Percentiles rank a stretch among this genome's conserved stretches.
Evolutionary conservation across 768 basidiomycete genomes (phyloP).

Genomic region (Neoboletus magnificus): DNA sequence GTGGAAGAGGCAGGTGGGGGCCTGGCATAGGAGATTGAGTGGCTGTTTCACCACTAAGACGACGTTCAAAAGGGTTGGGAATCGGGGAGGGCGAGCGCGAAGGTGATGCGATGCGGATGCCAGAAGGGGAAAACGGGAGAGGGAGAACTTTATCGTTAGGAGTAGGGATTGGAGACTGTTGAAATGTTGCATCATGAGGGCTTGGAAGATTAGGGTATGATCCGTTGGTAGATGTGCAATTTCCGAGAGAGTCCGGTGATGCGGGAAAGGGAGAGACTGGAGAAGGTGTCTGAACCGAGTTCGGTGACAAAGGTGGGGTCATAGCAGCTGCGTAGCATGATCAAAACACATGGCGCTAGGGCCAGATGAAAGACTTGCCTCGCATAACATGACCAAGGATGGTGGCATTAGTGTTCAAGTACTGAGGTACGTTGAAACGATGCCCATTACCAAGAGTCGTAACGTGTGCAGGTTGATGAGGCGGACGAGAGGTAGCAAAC

Average conservation of each 20-base stretch:
- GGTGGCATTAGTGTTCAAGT: conserved; percentile 45
- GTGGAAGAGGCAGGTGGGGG: conserved; percentile 41
- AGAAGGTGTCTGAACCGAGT: conserved; percentile 31
- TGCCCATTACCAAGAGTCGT: conserved; percentile 9
- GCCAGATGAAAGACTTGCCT: conserved; percentile 21
- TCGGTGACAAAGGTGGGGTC: conserved; percentile 35
- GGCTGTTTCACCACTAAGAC: conserved; percentile 72
- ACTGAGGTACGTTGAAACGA: conserved; percentile 39
- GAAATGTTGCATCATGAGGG: conserved; percentile 14
- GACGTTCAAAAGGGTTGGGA: conserved; percentile 90
- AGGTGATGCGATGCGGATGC: conserved; percentile 27
- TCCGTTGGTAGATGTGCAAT: conserved; percentile 12
- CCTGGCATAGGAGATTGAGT: conserved; percentile 22
- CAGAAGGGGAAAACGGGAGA: conserved; percentile 20
- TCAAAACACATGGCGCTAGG: conserved; percentile 4
- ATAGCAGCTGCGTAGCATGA: conserved; percentile 21
- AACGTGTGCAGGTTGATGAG: conserved; percentile 5
- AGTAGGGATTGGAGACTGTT: not conserved
- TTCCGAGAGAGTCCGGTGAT: conserved; percentile 24
- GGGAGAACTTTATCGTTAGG: conserved; percentile 17
- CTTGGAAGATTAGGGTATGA: conserved; percentile 19
- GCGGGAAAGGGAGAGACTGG: conserved; percentile 32
- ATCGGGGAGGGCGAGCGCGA: conserved; percentile 39
- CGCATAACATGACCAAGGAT: conserved; percentile 29
- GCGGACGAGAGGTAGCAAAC: conserved; percentile 30